phyloP scores from a whole-genome alignment of 495 filamentous ascomycete genomes.

The Tuber aestivum region DNA sequence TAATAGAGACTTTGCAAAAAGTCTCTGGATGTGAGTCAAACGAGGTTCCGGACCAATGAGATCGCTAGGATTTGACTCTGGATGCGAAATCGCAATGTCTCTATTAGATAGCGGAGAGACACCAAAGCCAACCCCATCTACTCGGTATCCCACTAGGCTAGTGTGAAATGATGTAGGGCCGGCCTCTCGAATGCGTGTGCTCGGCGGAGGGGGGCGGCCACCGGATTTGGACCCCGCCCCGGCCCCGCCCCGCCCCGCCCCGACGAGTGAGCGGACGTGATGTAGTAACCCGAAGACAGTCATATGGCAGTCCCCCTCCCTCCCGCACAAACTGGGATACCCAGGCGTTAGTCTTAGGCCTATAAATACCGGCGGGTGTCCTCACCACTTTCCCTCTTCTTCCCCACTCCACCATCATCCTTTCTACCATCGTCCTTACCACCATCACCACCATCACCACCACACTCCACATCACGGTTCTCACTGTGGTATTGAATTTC shows the following conservation, averaged over 20 bases:
- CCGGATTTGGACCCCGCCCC: neutral
- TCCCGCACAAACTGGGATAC: neutral
- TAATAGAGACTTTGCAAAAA: too few relatives aligned
- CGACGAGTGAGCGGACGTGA: neutral
- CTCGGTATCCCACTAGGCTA: neutral
- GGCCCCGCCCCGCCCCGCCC: too few relatives aligned
- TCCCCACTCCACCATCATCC: neutral
- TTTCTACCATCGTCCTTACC: neutral
- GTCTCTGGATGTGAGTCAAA: too few relatives aligned
- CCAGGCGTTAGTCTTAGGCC: neutral
- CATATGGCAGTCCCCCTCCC: neutral
- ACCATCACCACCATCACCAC: neutral
- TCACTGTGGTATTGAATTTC: neutral
- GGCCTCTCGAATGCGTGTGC: neutral
- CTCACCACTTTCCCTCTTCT: neutral
- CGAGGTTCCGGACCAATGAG: too few relatives aligned
- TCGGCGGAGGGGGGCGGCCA: too few relatives aligned
- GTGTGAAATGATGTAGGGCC: neutral
- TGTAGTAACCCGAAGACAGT: neutral
- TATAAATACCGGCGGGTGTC: neutral
- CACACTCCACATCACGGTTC: neutral
- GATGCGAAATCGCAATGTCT: too few relatives aligned
- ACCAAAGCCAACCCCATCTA: neutral
- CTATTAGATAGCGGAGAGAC: too few relatives aligned
- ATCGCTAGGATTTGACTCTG: too few relatives aligned